phyloP scores from a whole-genome alignment of 2,329 filamentous ascomycete genomes.

The Trichoderma aggressivum region DNA sequence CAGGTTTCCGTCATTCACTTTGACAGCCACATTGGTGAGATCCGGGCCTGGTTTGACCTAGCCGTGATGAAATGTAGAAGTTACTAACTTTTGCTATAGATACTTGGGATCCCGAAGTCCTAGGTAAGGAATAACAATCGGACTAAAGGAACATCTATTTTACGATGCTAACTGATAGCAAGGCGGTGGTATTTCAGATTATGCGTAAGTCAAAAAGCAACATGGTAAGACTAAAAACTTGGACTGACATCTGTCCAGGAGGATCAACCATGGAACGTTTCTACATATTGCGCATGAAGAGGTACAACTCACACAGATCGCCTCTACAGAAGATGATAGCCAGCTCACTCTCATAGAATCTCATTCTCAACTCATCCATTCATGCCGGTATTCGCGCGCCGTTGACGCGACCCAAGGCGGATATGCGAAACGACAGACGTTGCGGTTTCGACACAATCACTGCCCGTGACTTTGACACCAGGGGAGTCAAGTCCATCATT shows the following conservation, averaged over 20 bases:
- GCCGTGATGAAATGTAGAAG: not conserved
- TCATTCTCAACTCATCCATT: conserved; percentile 69
- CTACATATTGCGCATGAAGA: conserved; percentile 28
- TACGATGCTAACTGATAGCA: not conserved
- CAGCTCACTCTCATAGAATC: conserved; percentile 21
- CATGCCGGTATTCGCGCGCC: conserved; percentile 78
- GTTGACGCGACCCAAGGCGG: conserved; percentile 48
- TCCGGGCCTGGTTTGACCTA: not conserved
- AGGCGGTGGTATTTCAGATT: conserved; percentile 25
- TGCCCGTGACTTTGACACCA: conserved; percentile 66
- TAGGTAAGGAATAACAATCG: conserved; percentile 14
- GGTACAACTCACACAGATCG: not conserved
- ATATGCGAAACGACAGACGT: conserved; percentile 24
- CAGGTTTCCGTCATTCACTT: conserved; percentile 68
- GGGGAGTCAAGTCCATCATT: conserved; percentile 66
- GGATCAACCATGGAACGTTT: conserved; percentile 28
- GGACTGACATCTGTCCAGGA: conserved; percentile 3
- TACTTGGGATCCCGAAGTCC: conserved; percentile 24
- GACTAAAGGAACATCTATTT: not conserved
- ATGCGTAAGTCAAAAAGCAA: conserved; percentile 16
- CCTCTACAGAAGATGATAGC: not conserved
- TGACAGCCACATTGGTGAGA: conserved; percentile 51
- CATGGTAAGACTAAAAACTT: not conserved
- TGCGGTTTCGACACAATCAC: conserved; percentile 26
- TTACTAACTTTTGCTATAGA: conserved; percentile 8